These are phyloP conservation scores for Phytophthora citricola DNA, from an alignment of 352 stramenopile species.

Conservation along the genomic window DNA sequence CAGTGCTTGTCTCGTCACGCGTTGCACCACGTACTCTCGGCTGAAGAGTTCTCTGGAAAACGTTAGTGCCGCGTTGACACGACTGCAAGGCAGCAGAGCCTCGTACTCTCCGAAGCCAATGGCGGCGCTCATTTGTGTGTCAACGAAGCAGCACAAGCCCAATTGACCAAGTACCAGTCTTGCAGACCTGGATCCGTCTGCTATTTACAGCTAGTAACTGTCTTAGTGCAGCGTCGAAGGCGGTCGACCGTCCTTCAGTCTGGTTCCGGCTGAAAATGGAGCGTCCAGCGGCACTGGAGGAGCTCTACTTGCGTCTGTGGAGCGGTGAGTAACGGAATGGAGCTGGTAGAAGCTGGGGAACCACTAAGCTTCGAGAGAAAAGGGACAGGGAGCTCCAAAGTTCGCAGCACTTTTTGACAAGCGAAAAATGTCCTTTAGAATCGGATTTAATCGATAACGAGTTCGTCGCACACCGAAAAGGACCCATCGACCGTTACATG, in stretches of 20 bases:
- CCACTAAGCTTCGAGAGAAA: neutral
- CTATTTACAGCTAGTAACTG: slow-evolving; percentile 6
- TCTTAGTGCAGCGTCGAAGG: neutral
- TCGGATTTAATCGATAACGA: neutral
- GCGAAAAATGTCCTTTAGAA: neutral
- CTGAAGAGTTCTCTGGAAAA: slow-evolving; percentile 54
- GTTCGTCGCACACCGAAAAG: neutral
- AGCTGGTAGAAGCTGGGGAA: neutral
- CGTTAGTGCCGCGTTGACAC: slow-evolving; percentile 21
- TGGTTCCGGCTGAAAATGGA: slow-evolving; percentile 20
- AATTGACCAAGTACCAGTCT: slow-evolving; percentile 3
- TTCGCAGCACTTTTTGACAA: neutral
- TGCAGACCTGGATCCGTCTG: neutral
- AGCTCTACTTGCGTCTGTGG: no score
- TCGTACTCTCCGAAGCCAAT: slow-evolving; percentile 48
- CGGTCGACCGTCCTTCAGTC: slow-evolving; percentile 11
- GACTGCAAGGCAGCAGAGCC: slow-evolving; percentile 21
- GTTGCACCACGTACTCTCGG: slow-evolving; percentile 49
- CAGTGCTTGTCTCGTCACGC: slow-evolving; percentile 24
- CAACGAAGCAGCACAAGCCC: slow-evolving; percentile 10
- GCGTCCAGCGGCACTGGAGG: neutral
- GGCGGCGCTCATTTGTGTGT: slow-evolving; percentile 18
- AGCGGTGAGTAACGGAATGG: neutral
- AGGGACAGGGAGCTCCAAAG: neutral
- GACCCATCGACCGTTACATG: neutral